Percentiles rank a stretch among this genome's conserved stretches.
Conservation (phyloP, 495 filamentous ascomycete species). For the Xylaria flabelliformis region DNA sequence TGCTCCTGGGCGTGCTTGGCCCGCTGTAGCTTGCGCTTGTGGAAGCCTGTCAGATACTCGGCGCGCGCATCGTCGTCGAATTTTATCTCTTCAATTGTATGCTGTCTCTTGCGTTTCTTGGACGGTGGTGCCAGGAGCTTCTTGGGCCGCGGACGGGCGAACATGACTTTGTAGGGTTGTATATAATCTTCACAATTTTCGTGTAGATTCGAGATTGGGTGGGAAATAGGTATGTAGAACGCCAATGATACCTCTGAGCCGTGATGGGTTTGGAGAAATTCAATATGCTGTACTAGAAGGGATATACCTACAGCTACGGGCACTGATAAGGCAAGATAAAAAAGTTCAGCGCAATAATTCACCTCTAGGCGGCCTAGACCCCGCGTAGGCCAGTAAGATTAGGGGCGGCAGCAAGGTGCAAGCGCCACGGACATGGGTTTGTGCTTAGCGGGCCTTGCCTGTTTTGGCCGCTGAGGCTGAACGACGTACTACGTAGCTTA, state of each 20-base stretch:
- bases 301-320: background rate
- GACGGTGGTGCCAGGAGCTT: constrained; percentile 56
- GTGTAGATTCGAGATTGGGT: background rate
- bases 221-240: background rate
- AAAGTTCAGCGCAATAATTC: background rate
- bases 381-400: constrained; percentile 16
- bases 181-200: background rate
- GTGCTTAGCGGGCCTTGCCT: background rate
- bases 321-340: constrained; percentile 22
- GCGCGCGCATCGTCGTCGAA: constrained; percentile 80
- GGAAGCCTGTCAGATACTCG: constrained; percentile 93
- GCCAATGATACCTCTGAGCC: background rate
- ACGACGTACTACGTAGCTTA: constrained; percentile 39
- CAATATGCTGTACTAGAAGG: background rate
- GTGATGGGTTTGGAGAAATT: constrained; percentile 8
- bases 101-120: constrained; percentile 70
- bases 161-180: constrained; percentile 40
- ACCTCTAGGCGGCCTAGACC: background rate
- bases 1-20: constrained; percentile 82
- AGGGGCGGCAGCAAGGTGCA: background rate
- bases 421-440: constrained; percentile 4
- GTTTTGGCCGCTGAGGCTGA: background rate
- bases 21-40: constrained; percentile 88
- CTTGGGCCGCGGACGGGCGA: constrained; percentile 57
- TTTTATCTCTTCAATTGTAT: constrained; percentile 74